A percentile compares a stretch with the other conserved stretches of the same genome.
Evolutionary conservation across 768 basidiomycete genomes (phyloP).

Genomic region (Dioszegia aurantiaca): DNA sequence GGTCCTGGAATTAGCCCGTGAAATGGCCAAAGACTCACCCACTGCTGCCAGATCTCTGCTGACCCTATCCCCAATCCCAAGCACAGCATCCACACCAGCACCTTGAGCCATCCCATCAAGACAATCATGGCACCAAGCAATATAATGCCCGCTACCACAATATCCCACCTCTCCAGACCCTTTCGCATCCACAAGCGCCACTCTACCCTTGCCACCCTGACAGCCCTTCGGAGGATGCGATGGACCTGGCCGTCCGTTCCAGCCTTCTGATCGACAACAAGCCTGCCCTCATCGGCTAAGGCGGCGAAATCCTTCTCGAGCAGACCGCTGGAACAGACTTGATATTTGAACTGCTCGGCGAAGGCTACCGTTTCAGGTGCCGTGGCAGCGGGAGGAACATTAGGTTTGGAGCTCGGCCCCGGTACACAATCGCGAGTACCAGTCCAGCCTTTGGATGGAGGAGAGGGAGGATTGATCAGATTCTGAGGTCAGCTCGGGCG

Average conservation of each 20-base stretch:
- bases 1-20: no score
- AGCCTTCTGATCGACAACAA: not conserved
- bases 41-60: conserved; percentile 5
- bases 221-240: no score
- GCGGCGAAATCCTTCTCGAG: conserved; percentile 39
- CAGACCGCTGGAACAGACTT: conserved; percentile 43
- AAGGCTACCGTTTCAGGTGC: conserved; percentile 18
- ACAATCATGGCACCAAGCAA: conserved; percentile 14
- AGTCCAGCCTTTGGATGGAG: conserved; percentile 7
- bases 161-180: conserved; percentile 24
- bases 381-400: not conserved
- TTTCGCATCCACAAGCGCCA: not conserved
- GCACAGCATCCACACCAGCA: conserved; percentile 4
- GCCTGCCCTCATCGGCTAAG: not conserved
- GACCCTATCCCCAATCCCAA: not conserved
- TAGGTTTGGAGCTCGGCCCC: conserved; percentile 1
- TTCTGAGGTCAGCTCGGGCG: not conserved
- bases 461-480: not conserved
- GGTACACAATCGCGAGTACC: not conserved
- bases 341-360: conserved; percentile 47
- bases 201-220: not conserved
- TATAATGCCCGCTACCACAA: conserved; percentile 19
- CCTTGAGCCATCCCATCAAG: conserved; percentile 11
- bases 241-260: not conserved
- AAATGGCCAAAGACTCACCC: no score